Conservation (phyloP, 352 stramenopile species). For the Pythium pyrilobum region DNA sequence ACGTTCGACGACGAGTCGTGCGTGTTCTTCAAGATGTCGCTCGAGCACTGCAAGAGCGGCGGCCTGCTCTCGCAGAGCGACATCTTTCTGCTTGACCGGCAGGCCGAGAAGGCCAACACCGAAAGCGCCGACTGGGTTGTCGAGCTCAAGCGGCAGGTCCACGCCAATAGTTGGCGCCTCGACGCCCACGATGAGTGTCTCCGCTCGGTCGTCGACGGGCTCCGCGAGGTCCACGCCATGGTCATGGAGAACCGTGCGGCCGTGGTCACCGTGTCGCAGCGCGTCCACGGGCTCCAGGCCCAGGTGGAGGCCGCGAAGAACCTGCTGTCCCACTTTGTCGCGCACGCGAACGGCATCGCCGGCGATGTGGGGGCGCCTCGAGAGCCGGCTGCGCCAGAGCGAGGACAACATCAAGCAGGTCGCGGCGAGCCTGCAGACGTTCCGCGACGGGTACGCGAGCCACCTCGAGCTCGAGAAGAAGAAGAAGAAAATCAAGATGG, state of each 20-base stretch:
- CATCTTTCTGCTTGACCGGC: conserved; percentile 16
- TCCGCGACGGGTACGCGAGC: neutral
- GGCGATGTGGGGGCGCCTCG: neutral
- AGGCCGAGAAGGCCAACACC: conserved; percentile 16
- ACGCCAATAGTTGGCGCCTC: conserved; percentile 5
- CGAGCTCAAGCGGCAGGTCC: conserved; percentile 1
- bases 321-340: neutral
- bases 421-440: neutral
- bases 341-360: neutral
- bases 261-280: neutral
- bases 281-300: neutral
- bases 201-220: neutral
- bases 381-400: neutral
- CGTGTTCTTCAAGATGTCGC: conserved; percentile 28
- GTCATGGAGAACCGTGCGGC: conserved; percentile 2
- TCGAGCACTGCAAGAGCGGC: conserved; percentile 22
- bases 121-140: conserved; percentile 6
- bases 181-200: neutral
- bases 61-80: conserved; percentile 9
- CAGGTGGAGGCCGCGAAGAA: neutral
- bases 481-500: conserved; percentile 22
- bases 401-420: conserved; percentile 3
- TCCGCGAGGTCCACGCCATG: neutral
- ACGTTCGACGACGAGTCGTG: neutral
- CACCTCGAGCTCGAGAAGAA: conserved; percentile 13